Percentiles rank a stretch among this genome's conserved stretches.
phyloP scores from a whole-genome alignment of 2,329 filamentous ascomycete genomes.

The Sordariomycetes sp. region DNA sequence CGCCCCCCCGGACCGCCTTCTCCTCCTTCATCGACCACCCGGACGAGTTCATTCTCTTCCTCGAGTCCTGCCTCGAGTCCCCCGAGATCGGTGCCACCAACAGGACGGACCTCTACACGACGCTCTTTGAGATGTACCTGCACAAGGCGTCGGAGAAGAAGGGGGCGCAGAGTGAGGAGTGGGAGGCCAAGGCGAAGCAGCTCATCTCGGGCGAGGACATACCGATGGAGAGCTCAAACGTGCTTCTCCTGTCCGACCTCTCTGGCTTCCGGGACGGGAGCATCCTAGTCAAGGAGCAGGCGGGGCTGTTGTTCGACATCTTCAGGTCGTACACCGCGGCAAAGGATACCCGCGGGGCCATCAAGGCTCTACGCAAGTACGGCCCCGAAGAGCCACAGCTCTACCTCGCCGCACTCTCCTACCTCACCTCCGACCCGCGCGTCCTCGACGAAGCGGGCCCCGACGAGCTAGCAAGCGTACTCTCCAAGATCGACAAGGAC shows the following conservation, averaged over 20 bases:
- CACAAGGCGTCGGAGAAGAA: constrained; percentile 72
- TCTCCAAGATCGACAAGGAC: constrained; percentile 79
- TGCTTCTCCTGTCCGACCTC: constrained; percentile 82
- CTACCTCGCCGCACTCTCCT: constrained; percentile 83
- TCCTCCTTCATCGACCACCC: constrained; percentile 94
- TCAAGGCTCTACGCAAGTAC: constrained; percentile 83
- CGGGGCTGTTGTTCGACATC: constrained; percentile 84
- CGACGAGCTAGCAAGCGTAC: constrained; percentile 66
- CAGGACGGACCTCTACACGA: constrained; percentile 80
- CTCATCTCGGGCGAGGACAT: constrained; percentile 71
- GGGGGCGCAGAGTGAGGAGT: constrained; percentile 57
- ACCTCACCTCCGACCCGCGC: constrained; percentile 75
- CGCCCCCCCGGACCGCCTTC: constrained; percentile 79
- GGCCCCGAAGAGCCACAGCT: constrained; percentile 82
- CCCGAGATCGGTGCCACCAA: constrained; percentile 59
- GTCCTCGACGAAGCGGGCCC: constrained; percentile 75
- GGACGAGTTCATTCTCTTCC: constrained; percentile 79
- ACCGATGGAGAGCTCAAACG: constrained; percentile 88
- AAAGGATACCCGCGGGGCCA: constrained; percentile 80
- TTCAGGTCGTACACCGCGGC: constrained; percentile 92
- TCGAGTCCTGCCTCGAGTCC: constrained; percentile 75
- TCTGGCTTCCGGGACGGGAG: constrained; percentile 85
- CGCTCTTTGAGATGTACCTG: constrained; percentile 95
- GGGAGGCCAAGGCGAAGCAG: constrained; percentile 83
- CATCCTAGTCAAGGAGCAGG: constrained; percentile 84